Evolutionary conservation across 2,329 filamentous ascomycete species (phyloP).

Genomic region (Allantophomopsis lycopodina): DNA sequence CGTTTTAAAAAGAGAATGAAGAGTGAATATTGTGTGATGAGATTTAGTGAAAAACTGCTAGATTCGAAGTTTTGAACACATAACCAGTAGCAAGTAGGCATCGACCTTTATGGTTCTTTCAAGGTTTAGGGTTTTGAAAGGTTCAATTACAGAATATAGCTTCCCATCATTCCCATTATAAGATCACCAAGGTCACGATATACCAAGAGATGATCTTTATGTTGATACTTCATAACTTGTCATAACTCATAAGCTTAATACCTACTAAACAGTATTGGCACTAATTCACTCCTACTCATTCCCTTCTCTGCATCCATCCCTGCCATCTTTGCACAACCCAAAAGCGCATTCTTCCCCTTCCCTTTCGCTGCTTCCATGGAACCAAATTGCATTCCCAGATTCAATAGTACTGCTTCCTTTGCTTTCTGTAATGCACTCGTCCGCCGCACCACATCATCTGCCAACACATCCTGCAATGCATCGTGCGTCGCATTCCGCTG

Average conservation of each 20-base stretch:
- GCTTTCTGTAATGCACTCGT: conserved; percentile 41
- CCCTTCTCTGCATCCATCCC: conserved; percentile 27
- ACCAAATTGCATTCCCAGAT: conserved; percentile 38
- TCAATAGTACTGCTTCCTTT: conserved; percentile 44
- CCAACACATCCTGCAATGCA: conserved; percentile 37
- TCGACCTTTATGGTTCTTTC: too few relatives aligned
- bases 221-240: not conserved
- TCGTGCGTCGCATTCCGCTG: conserved; percentile 45
- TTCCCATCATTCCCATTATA: too few relatives aligned
- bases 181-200: too few relatives aligned
- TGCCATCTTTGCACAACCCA: conserved; percentile 8
- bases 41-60: too few relatives aligned
- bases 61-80: too few relatives aligned
- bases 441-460: conserved; percentile 41
- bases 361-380: conserved; percentile 8
- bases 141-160: too few relatives aligned
- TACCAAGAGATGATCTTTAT: too few relatives aligned
- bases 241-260: not conserved
- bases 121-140: too few relatives aligned
- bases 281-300: not conserved
- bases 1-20: too few relatives aligned
- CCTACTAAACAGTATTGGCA: not conserved
- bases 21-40: too few relatives aligned
- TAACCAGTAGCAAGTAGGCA: too few relatives aligned
- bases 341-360: conserved; percentile 13